phyloP scores from a whole-genome alignment of 2,329 filamentous ascomycete genomes.

The Colletotrichum gloeosporioides region DNA sequence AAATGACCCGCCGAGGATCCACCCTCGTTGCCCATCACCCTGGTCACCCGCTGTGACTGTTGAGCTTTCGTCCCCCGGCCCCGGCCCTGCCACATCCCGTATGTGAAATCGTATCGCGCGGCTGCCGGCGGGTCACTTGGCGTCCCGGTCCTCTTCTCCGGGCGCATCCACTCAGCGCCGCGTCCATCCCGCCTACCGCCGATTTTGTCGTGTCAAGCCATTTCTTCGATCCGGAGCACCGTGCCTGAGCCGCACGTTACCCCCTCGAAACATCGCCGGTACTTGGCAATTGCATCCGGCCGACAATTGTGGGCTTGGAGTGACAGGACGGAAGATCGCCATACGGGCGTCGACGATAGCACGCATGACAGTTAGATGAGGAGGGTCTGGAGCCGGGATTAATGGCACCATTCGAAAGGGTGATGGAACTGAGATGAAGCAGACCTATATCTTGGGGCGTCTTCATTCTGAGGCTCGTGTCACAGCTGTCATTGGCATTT shows the following conservation, averaged over 20 bases:
- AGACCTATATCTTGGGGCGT: background rate
- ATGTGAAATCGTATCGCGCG: background rate
- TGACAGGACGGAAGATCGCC: background rate
- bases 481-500: background rate
- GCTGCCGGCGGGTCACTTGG: slow-evolving; percentile 1
- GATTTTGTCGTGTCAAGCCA: background rate
- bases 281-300: background rate
- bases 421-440: background rate
- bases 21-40: background rate
- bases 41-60: background rate
- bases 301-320: background rate
- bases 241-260: background rate
- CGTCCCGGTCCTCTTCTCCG: background rate
- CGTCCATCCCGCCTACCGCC: background rate
- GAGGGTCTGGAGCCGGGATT: background rate
- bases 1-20: background rate
- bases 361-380: background rate
- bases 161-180: background rate
- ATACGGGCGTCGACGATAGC: background rate
- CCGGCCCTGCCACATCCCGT: background rate
- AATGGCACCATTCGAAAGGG: background rate
- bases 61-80: background rate
- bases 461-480: background rate
- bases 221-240: background rate
- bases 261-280: background rate